Base-by-base conservation (phyloP, 306 rosid species). In the Urtica urens region DNA sequence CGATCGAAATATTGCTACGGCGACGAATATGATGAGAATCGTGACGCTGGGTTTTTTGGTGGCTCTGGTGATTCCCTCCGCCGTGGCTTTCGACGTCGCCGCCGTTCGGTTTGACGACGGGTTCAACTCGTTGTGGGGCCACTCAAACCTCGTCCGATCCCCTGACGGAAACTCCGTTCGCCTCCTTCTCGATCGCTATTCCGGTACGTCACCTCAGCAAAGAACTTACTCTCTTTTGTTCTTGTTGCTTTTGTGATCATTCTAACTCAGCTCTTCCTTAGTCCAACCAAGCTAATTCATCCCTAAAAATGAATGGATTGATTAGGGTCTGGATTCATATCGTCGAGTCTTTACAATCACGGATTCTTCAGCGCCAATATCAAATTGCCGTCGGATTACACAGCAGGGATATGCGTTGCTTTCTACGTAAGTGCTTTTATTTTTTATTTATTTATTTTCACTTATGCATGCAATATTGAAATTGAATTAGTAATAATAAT, bases 361-460 rank as follows among this genome's bases (percentile, higher is more conserved):
- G 99, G 94, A 58, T 92, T 92, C 82, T 85, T 85, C 68, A 92
- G 99, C 63, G 94, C 93, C 0, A 81, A 63, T 6, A 82, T 92
- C 60, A 85, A 92, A 61, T 55, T 92, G 72, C 99, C 99, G 16
- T 79, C 93, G 20, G 84, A 78, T 72, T 77, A 92, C 38, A 71
- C 83, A 0, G 99, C 99, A 23, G 99, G 99, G 0, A 66, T 92
- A 55, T 80, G 87, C 39, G 79, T 92, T 7, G 99, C 96, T 40
- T 86, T 82, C 52, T 86, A 86, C 58, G 96, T 86, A 77, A 51
- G 93, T 72, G 17, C 28, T 33, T 10, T 1, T n/a, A 6, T 12
- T 4, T 22, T 28, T 10, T 48, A 12, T 37, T 7, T 23, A 41
- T 17, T 46, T 24, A 23, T 22, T 40, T 60, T 7, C 4, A 0